phyloP scores from a whole-genome alignment of 1,139 yeast species.

The Pichia sp. region DNA sequence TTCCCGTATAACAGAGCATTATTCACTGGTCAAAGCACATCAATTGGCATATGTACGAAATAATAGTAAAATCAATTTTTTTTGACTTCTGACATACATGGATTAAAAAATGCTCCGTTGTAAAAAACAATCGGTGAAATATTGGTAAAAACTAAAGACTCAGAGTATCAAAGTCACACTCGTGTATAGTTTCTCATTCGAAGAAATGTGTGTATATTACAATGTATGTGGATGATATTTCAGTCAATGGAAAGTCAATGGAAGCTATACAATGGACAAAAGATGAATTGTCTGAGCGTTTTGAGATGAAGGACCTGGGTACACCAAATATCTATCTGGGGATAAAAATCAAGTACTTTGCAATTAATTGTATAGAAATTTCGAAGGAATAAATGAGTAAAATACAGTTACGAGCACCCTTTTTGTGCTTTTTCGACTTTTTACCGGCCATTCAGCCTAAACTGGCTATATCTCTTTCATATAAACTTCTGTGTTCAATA shows the following conservation, averaged over 20 bases:
- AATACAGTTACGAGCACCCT: too few relatives aligned
- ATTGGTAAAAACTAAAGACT: not conserved
- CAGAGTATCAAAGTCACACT: not conserved
- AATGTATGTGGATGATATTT: not conserved
- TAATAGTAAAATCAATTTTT: too few relatives aligned
- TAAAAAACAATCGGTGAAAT: not conserved
- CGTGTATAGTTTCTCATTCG: not conserved
- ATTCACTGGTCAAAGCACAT: too few relatives aligned
- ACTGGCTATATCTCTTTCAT: too few relatives aligned
- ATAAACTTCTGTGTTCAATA: too few relatives aligned
- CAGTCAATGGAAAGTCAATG: not conserved
- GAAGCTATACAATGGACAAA: not conserved
- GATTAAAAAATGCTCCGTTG: not conserved
- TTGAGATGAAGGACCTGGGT: not conserved
- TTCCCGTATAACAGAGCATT: too few relatives aligned
- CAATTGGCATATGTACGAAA: too few relatives aligned
- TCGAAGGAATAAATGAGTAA: too few relatives aligned
- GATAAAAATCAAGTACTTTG: not conserved
- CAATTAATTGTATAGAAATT: not conserved
- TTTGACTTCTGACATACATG: too few relatives aligned
- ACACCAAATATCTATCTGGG: not conserved
- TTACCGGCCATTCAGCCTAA: too few relatives aligned
- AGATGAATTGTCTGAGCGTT: not conserved
- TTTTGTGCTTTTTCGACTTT: too few relatives aligned
- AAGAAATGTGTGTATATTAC: not conserved